Evolutionary conservation across 2,329 filamentous ascomycete genomes (phyloP).

Genomic region (Ophiostoma populinum): DNA sequence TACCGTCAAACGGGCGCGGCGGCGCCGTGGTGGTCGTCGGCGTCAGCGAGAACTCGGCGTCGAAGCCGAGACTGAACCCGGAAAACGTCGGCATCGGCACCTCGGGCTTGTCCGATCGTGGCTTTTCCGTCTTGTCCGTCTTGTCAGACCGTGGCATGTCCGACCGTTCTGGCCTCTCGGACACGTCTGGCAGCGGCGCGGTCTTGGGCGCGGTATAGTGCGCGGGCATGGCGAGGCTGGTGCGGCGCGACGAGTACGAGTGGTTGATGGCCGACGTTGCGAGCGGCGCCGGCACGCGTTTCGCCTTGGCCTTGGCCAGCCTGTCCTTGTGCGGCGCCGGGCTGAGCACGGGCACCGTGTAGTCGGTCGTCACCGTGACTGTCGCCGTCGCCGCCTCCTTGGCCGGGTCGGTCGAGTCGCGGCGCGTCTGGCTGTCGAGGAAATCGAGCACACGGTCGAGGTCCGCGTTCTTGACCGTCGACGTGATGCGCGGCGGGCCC

Average conservation of each 20-base stretch:
- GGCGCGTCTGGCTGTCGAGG: slow-evolving; percentile 9
- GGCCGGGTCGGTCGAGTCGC: neutral
- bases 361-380: neutral
- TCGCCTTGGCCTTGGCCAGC: too few relatives aligned
- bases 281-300: too few relatives aligned
- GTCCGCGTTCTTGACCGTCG: slow-evolving; percentile 1
- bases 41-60: neutral
- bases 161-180: too few relatives aligned
- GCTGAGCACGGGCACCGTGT: too few relatives aligned
- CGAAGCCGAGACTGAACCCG: neutral
- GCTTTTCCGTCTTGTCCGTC: too few relatives aligned
- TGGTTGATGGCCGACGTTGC: too few relatives aligned
- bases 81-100: neutral
- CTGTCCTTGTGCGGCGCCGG: too few relatives aligned
- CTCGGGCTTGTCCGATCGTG: too few relatives aligned
- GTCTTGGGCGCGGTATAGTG: too few relatives aligned
- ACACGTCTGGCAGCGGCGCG: neutral
- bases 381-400: neutral
- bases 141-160: too few relatives aligned
- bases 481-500: neutral
- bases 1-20: slow-evolving; percentile 7
- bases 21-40: neutral
- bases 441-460: slow-evolving; percentile 13
- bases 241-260: too few relatives aligned
- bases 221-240: too few relatives aligned